Evolutionary conservation across 192 early-diverging fungal species (phyloP).

Genomic region (Dissophora ornata): DNA sequence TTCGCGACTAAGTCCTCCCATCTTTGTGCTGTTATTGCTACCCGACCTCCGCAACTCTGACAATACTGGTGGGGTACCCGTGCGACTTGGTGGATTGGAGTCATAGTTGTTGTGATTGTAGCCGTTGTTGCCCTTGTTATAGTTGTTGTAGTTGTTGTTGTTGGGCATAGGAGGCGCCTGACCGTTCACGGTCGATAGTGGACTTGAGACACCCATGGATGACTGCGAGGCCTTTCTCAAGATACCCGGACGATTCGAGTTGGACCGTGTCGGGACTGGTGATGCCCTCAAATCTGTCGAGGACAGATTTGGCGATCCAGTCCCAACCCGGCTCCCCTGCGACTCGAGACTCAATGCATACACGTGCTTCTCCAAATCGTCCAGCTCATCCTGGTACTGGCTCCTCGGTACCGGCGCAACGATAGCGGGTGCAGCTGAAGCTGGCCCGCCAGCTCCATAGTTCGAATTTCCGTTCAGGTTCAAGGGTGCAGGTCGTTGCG

Average conservation of each 20-base stretch:
- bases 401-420: conserved; percentile 5
- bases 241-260: conserved; percentile 25
- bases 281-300: conserved; percentile 21
- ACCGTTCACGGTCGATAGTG: not conserved
- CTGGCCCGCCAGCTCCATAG: conserved; percentile 1
- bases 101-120: not conserved
- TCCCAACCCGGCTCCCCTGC: conserved; percentile 15
- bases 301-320: not conserved
- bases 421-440: conserved; percentile 8
- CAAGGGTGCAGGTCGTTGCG: conserved; percentile 32
- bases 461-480: conserved; percentile 34
- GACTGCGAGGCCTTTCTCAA: conserved; percentile 6
- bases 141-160: not conserved
- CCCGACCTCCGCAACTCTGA: conserved; percentile 25
- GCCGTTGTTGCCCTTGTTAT: not conserved
- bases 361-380: conserved; percentile 43
- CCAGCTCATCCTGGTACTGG: conserved; percentile 41
- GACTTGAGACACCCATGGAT: too few relatives aligned
- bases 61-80: conserved; percentile 13
- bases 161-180: not conserved
- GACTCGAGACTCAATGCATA: conserved; percentile 46
- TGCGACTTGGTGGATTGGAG: conserved; percentile 14
- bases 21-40: conserved; percentile 10
- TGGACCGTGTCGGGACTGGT: conserved; percentile 29
- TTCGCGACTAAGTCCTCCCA: conserved; percentile 18